These are phyloP conservation scores for Phanerodontia chrysosporium DNA, from an alignment of 768 basidiomycete species.

Conservation along the genomic window DNA sequence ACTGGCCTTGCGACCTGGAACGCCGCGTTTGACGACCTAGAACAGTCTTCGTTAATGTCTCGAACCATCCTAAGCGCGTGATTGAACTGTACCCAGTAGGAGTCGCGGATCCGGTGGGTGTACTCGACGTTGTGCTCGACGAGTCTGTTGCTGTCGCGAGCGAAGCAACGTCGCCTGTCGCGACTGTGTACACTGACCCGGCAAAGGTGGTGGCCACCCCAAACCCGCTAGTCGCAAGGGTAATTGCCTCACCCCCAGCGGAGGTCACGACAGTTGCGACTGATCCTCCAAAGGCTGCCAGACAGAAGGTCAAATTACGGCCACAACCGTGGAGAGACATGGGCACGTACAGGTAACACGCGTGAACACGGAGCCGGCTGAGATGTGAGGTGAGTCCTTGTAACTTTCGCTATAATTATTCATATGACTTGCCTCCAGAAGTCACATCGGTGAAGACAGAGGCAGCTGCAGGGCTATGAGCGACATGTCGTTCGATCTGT, in stretches of 20 bases:
- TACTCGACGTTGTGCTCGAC: slow-evolving; percentile 6
- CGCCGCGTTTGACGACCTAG: slow-evolving; percentile 3
- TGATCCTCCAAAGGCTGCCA: slow-evolving; percentile 48
- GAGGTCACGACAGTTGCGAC: slow-evolving; percentile 54
- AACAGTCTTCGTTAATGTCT: not conserved
- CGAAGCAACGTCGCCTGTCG: slow-evolving; percentile 30
- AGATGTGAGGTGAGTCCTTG: not conserved
- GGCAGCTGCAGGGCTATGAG: slow-evolving; percentile 9
- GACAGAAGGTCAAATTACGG: not conserved
- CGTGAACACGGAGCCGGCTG: slow-evolving; percentile 16
- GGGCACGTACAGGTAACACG: slow-evolving; percentile 25
- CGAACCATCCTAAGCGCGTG: not conserved
- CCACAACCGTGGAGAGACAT: not conserved
- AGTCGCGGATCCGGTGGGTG: not conserved
- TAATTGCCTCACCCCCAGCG: slow-evolving; percentile 54
- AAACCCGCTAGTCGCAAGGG: slow-evolving; percentile 43
- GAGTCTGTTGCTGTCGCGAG: not conserved
- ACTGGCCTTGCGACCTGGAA: not conserved
- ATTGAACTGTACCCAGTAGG: not conserved
- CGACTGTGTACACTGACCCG: slow-evolving; percentile 50
- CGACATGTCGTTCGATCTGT: not conserved
- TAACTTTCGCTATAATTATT: not conserved
- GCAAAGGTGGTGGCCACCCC: slow-evolving; percentile 45
- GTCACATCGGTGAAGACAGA: slow-evolving; percentile 18
- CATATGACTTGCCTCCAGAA: not conserved